phyloP scores from a whole-genome alignment of 2,329 filamentous ascomycete genomes.

The Arthrobotrys sphaeroides region DNA sequence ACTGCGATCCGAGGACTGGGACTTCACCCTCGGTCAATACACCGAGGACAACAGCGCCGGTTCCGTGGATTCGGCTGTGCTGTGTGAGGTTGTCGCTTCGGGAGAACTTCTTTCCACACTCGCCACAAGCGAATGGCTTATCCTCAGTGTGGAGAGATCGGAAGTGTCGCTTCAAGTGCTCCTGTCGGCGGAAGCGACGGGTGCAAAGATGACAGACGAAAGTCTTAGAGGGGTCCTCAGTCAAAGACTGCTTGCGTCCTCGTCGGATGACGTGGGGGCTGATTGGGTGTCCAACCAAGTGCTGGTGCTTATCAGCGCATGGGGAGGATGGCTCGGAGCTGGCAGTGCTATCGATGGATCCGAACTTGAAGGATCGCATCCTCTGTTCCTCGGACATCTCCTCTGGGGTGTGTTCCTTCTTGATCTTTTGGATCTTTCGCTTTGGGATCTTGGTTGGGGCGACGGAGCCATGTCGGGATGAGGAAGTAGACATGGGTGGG shows the following conservation, averaged over 20 bases:
- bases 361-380: slow-evolving; percentile 49
- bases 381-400: slow-evolving; percentile 51
- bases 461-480: slow-evolving; percentile 51
- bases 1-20: slow-evolving; percentile 56
- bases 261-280: slow-evolving; percentile 78
- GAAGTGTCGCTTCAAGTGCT: slow-evolving; percentile 98
- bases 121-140: slow-evolving; percentile 96
- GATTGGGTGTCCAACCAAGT: slow-evolving; percentile 50
- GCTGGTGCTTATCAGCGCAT: slow-evolving; percentile 16
- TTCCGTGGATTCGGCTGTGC: slow-evolving; percentile 91
- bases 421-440: slow-evolving; percentile 36
- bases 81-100: slow-evolving; percentile 96
- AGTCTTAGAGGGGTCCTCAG: slow-evolving; percentile 97
- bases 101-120: slow-evolving; percentile 99
- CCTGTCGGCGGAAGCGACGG: slow-evolving; percentile 95
- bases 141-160: slow-evolving; percentile 97
- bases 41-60: slow-evolving; percentile 86
- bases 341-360: slow-evolving; percentile 33
- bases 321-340: slow-evolving; percentile 34
- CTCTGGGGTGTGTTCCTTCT: slow-evolving; percentile 25
- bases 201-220: slow-evolving; percentile 97
- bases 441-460: slow-evolving; percentile 36
- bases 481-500: slow-evolving; percentile 51
- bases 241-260: slow-evolving; percentile 96
- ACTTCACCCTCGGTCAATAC: slow-evolving; percentile 79